phyloP scores from a whole-genome alignment of 208 protist genomes.

The Strigomonas galati region DNA sequence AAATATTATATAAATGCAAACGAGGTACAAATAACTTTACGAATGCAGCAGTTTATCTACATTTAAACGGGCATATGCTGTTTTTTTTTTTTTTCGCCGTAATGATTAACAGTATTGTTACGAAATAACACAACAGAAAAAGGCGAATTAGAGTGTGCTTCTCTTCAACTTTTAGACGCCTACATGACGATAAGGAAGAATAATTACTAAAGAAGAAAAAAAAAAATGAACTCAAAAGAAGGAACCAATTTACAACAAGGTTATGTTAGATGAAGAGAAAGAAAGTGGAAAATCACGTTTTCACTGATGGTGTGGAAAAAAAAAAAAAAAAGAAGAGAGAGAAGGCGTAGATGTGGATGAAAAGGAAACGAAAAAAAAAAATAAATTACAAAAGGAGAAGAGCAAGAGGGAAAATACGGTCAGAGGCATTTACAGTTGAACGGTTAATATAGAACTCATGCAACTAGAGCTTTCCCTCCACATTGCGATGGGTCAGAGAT shows the following conservation, averaged over 20 bases:
- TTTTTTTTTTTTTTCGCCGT: constrained; percentile 4
- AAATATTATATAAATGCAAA: constrained; percentile 3
- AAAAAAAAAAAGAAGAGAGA: constrained; percentile 2
- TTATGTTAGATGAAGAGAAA: constrained; percentile 7
- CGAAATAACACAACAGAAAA: no score
- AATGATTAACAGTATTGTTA: no score
- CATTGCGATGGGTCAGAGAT: constrained; percentile 22
- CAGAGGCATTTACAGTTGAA: background rate
- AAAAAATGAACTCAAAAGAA: background rate
- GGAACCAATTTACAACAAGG: background rate
- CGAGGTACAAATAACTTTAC: background rate
- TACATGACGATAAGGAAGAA: no score
- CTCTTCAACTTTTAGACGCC: no score
- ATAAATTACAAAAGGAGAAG: constrained; percentile 9
- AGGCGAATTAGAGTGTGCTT: no score
- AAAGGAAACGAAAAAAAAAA: constrained; percentile 6
- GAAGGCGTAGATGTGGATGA: background rate
- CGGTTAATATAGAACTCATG: no score
- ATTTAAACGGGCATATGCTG: background rate
- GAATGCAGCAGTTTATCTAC: background rate
- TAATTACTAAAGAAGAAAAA: no score
- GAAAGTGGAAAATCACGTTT: constrained; percentile 10
- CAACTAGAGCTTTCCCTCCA: constrained; percentile 5
- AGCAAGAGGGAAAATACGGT: background rate
- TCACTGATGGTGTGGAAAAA: background rate